Evolutionary conservation across 805 yeast genomes (phyloP), one percentile per base, ranked within the genome.

Genomic region (Ogataea paradorogensis): DNA sequence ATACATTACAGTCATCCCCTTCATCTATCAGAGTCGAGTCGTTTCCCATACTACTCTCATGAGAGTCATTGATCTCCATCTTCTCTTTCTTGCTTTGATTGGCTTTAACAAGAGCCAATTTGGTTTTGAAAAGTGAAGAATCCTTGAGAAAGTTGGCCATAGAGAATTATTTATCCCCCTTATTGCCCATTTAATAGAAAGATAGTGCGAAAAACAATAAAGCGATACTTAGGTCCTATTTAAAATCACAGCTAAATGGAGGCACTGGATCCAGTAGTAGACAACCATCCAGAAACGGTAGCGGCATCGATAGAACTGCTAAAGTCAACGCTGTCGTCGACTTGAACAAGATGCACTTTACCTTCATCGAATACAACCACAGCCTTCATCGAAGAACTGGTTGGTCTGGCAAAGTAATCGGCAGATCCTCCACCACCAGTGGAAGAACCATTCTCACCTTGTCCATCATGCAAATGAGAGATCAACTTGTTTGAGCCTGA

Each of bases 381-480:
- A 58, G 93, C 96, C 73, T 86, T 88, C 72, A 88, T 69, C 30
- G 95, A 70, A 15, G 78, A 73, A 46, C 69, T 58, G 31, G 84
- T 75, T 55, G 99, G 99, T 77, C 99, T 88, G 15, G 63, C 56
- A 64, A 93, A 86, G 76, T 83, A 91, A 70, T 91, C 93, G 49
- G 80, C 71, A 46, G 95, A 95, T 62, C 91, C 95, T 56, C 96
- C 97, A 63, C 87, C 88, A 39, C 71, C 69, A 32, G 49, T 43
- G 25, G 65, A 43, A 39, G 71, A 48, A 43, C 79, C 78, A 50
- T 71, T 61, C 50, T 67, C 65, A 59, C 90, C 91, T 70, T 85
- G 95, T 53, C 84, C 86, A 60, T 76, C 79, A 70, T 91, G 98
- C 56, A 91, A 68, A 61, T 88, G 93, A 42, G 86, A 71, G 55